Conservation (phyloP, 1,284 basidiomycete species). For the Ceratobasidium sp. region DNA sequence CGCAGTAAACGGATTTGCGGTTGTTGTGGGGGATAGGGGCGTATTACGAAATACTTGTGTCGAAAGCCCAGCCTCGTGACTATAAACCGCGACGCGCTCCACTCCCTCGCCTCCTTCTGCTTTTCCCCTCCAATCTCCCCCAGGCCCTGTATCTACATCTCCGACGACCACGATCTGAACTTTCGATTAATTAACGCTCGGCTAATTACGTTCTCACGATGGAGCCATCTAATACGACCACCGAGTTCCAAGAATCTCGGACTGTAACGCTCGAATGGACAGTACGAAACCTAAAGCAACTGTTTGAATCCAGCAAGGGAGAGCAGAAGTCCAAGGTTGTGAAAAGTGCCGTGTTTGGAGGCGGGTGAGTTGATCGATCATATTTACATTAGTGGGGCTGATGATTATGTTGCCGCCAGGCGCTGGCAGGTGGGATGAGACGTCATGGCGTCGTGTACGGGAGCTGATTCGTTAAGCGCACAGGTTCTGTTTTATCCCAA, state of each 20-base stretch:
- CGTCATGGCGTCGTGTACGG: neutral
- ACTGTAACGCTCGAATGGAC: constrained; percentile 79
- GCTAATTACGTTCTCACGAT: neutral
- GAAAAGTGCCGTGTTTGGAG: constrained; percentile 69
- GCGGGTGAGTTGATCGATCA: constrained; percentile 49
- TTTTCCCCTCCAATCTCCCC: neutral
- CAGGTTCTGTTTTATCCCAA: constrained; percentile 84
- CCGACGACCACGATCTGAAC: neutral
- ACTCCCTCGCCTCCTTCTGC: neutral
- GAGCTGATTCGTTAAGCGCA: constrained; percentile 8
- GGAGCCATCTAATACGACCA: constrained; percentile 34
- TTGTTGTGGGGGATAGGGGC: constrained; percentile 9
- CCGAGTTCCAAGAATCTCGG: constrained; percentile 61
- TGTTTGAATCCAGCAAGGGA: constrained; percentile 75
- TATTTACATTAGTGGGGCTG: neutral
- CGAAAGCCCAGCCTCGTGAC: constrained; percentile 19
- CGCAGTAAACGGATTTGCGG: neutral
- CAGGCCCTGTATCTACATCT: neutral
- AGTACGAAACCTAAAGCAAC: constrained; percentile 65
- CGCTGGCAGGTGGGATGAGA: constrained; percentile 65
- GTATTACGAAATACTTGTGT: constrained; percentile 12
- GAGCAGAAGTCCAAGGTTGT: constrained; percentile 73
- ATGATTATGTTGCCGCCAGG: neutral
- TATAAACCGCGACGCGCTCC: constrained; percentile 18
- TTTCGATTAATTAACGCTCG: neutral